Evolutionary conservation across 1,284 basidiomycete species (phyloP), one percentile per base, ranked within the genome.

Genomic region (Heterobasidion occidentale): DNA sequence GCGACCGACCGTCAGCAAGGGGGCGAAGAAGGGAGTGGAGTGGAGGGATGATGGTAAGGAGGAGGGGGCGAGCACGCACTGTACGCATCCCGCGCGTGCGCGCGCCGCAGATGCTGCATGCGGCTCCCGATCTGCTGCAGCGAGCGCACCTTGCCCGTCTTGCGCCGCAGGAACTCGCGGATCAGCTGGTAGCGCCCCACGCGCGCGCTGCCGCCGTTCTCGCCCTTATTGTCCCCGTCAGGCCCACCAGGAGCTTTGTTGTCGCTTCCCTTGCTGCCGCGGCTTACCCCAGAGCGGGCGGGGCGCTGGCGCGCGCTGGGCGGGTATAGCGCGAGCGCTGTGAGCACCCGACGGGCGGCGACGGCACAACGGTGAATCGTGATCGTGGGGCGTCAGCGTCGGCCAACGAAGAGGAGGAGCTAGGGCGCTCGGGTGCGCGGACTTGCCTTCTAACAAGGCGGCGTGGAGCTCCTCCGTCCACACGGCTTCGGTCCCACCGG

Each of bases 41-140:
- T 27, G 27, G 27, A 27, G 27, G 27, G 27, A 5, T 3, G 27
- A 27, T 27, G 27, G 4, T 27, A 5, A 27, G 27, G 27, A 5
- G 19, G 19, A 19, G 19, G 19, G 15, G 45, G 14, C 14, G 14
- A 46, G 11, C n/a, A 54, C 60, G n/a, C 51, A 62, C 61, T 56
- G 17, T 52, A 20, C 14, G 60, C 58, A 27, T 62, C 60, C 35
- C 57, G 52, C 17, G 56, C 54, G 20, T 61, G 54, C 12, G 52
- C 56, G 19, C 54, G 60, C 27, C 61, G 55, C 34, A 62, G 42
- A 15, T 60, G 49, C 52, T 62, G 61, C 44, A 62, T 53, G 15
- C 61, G 60, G 51, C 61, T 62, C 42, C 60, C 59, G n/a, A 62
- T 61, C 47, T 62, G 61, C 56, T 62, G 61, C 34, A 60, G 55